Evolutionary conservation across 495 filamentous ascomycete genomes (phyloP).

Genomic region (Penicillium crystallinum): DNA sequence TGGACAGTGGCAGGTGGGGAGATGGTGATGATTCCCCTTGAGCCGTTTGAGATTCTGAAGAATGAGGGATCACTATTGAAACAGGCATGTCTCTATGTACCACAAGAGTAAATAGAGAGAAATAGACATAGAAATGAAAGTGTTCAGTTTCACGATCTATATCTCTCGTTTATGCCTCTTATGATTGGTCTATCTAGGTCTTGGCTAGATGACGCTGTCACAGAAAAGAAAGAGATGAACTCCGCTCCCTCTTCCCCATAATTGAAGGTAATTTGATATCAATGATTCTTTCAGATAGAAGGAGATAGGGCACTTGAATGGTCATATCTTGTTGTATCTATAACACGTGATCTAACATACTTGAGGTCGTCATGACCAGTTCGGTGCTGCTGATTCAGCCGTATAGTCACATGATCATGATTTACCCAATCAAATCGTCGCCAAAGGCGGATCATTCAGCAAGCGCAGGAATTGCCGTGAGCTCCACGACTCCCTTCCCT

Average conservation of each 20-base stretch:
- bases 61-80: constrained; percentile 24
- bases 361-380: constrained; percentile 11
- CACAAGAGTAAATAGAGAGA: constrained; percentile 19
- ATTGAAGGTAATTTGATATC: not conserved
- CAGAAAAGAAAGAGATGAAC: no score
- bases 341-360: not conserved
- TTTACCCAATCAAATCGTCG: constrained; percentile 31
- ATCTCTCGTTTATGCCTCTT: no score
- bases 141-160: not conserved
- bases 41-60: constrained; percentile 31
- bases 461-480: constrained; percentile 43
- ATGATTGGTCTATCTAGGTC: not conserved
- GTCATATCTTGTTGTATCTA: not conserved
- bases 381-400: constrained; percentile 18
- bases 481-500: constrained; percentile 27
- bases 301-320: not conserved
- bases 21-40: constrained; percentile 34
- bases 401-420: constrained; percentile 21
- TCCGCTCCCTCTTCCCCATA: no score
- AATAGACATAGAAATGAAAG: not conserved
- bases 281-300: not conserved
- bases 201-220: no score
- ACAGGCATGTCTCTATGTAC: constrained; percentile 39
- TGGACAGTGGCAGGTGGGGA: constrained; percentile 38
- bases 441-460: constrained; percentile 46